Base-by-base conservation (phyloP, 2,329 filamentous ascomycete genomes). In the Albifimbria verrucaria region DNA sequence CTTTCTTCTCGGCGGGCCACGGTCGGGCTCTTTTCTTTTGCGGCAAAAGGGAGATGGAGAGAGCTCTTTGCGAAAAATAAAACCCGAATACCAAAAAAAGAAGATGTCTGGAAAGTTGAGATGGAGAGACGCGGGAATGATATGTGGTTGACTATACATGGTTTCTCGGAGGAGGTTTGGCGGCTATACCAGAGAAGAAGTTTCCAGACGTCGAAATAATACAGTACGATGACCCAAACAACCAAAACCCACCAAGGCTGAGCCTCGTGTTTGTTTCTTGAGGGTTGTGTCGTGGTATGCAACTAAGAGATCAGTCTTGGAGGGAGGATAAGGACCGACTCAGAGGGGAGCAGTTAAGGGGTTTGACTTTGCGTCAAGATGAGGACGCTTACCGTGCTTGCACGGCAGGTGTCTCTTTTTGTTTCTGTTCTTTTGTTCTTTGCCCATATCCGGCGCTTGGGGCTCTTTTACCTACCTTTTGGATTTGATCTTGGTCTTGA, bases 181-280 rank as follows among this genome's bases (percentile, higher is more conserved):
- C 56, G 65, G 65, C 58, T 63, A 65, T 65, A 69, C 64, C 63
- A 64, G 63, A 48, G 25, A 48, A 5, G 5, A 6, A 48, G 52
- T 50, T 53, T 62, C 65, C 63, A 68, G 64, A 63, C 61, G 60
- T 64, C 61, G 58, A 69, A 61, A 68, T 71, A 71, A 71, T 71
- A 70, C 62, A 69, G 59, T 61, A 67, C 64, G 61, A 70, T 69
- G 67, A 67, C 64, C 59, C 57, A 68, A 66, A 52, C 53, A 41
- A 32, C 26, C 26, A 32, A 7, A 32, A n/a, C n/a, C n/a, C n/a
- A n/a, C n/a, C n/a, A n/a, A n/a, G n/a, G n/a, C n/a, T n/a, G n/a
- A n/a, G n/a, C n/a, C n/a, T n/a, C n/a, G n/a, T n/a, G n/a, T n/a
- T n/a, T n/a, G n/a, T n/a, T n/a, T n/a, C n/a, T n/a, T n/a, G n/a